Evolutionary conservation across 805 yeast species (phyloP).

Genomic region (Starmerella asiatica): DNA sequence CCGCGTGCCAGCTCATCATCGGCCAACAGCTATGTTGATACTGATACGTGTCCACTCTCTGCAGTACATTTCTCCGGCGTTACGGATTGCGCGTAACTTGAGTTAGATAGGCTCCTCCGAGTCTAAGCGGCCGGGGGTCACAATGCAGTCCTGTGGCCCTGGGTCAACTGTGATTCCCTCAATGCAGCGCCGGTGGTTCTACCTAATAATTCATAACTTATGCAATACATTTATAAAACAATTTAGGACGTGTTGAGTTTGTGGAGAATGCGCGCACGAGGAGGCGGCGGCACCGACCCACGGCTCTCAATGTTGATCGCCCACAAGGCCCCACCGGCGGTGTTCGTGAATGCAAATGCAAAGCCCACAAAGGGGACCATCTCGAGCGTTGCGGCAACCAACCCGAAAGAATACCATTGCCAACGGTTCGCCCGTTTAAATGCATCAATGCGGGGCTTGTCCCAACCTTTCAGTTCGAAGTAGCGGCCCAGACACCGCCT

Average conservation of each 20-base stretch:
- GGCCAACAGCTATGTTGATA: constrained; percentile 24
- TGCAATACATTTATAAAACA: no score
- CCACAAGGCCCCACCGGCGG: constrained; percentile 30
- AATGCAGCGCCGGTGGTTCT: no score
- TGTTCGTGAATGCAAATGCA: constrained; percentile 27
- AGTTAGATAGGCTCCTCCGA: no score
- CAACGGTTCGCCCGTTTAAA: constrained; percentile 22
- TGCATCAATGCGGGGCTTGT: constrained; percentile 30
- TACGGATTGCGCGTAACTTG: no score
- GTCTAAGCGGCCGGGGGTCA: no score
- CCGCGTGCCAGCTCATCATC: not conserved
- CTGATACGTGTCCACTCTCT: no score
- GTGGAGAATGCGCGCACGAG: not conserved
- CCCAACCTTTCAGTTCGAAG: constrained; percentile 42
- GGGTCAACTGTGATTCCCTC: no score
- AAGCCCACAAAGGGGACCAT: constrained; percentile 27
- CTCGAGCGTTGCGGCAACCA: constrained; percentile 28
- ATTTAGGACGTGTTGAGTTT: no score
- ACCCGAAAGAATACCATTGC: constrained; percentile 27
- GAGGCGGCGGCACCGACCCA: not conserved
- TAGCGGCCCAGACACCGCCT: constrained; percentile 41
- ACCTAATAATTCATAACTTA: no score
- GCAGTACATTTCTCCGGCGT: no score
- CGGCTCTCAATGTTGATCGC: constrained; percentile 25
- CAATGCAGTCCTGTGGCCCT: no score